A percentile compares a stretch with the other conserved stretches of the same genome.
Evolutionary conservation across 345 rosid species (phyloP).

Genomic region (Eucalyptus victrix): DNA sequence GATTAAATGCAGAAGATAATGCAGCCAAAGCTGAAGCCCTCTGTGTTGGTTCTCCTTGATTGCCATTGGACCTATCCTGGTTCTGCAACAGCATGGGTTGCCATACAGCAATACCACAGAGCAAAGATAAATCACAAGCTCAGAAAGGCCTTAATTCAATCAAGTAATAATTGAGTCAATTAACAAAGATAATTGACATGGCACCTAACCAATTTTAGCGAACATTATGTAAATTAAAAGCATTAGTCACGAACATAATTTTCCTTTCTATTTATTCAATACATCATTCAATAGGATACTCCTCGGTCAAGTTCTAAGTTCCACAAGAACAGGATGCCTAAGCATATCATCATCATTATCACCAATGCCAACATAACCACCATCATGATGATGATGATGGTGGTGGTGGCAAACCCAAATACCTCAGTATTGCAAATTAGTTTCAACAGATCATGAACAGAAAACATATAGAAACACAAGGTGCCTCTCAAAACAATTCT

Average conservation of each 20-base stretch:
- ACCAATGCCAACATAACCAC: not conserved
- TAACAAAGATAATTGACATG: not conserved
- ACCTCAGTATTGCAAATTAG: not conserved
- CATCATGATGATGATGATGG: not conserved
- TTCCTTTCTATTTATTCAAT: not conserved
- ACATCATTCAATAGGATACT: not conserved
- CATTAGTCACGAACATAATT: not conserved
- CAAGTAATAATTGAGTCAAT: not conserved
- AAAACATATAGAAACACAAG: not conserved
- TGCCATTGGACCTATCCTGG: slow-evolving; percentile 61
- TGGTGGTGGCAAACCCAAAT: not conserved
- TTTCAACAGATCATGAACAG: not conserved
- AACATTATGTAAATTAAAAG: not conserved
- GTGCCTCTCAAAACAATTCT: not conserved
- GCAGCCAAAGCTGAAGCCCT: slow-evolving; percentile 98
- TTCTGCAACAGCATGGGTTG: not conserved
- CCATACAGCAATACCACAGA: not conserved
- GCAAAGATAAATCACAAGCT: not conserved
- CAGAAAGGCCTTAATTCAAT: not conserved
- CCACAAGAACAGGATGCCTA: not conserved
- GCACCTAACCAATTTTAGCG: not conserved
- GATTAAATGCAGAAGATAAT: slow-evolving; percentile 80
- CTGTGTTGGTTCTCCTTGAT: slow-evolving; percentile 91
- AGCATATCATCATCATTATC: not conserved
- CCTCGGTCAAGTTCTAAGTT: not conserved